Evolutionary conservation across 2,329 filamentous ascomycete species (phyloP).

Genomic region (Sporothrix sp.): DNA sequence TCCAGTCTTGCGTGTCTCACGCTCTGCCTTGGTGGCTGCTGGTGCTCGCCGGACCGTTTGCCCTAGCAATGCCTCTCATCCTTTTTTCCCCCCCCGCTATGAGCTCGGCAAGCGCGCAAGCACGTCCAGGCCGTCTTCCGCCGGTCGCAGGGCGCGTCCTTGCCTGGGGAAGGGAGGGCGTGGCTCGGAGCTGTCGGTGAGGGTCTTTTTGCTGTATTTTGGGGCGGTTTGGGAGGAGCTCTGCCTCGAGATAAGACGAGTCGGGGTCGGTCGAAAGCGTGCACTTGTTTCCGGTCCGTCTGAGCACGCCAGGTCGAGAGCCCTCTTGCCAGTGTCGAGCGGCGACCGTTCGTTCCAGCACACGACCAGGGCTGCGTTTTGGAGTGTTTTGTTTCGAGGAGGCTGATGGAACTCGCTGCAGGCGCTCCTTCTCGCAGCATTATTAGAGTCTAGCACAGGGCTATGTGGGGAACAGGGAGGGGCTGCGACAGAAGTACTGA

Average conservation of each 20-base stretch:
- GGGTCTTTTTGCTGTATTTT: background rate
- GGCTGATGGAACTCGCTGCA: background rate
- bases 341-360: slow-evolving; percentile 2
- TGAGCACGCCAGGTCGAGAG: background rate
- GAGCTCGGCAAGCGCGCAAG: slow-evolving; percentile 2
- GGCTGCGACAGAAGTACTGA: slow-evolving; percentile 2
- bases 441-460: background rate
- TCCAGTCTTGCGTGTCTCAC: background rate
- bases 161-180: background rate
- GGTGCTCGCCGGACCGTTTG: slow-evolving; percentile 7
- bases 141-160: background rate
- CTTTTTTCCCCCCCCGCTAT: background rate
- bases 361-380: slow-evolving; percentile 7
- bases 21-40: background rate
- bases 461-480: slow-evolving; percentile 3
- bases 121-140: background rate
- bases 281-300: background rate
- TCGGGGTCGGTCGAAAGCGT: background rate
- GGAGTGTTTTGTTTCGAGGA: slow-evolving; percentile 6
- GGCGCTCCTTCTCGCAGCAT: background rate
- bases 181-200: slow-evolving; percentile 1
- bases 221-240: background rate
- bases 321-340: background rate
- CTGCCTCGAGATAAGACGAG: slow-evolving; percentile 5
- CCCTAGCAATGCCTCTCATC: slow-evolving; percentile 8